Base-by-base conservation (phyloP, 2,329 filamentous ascomycete species). In the Arthroderma uncinatum region DNA sequence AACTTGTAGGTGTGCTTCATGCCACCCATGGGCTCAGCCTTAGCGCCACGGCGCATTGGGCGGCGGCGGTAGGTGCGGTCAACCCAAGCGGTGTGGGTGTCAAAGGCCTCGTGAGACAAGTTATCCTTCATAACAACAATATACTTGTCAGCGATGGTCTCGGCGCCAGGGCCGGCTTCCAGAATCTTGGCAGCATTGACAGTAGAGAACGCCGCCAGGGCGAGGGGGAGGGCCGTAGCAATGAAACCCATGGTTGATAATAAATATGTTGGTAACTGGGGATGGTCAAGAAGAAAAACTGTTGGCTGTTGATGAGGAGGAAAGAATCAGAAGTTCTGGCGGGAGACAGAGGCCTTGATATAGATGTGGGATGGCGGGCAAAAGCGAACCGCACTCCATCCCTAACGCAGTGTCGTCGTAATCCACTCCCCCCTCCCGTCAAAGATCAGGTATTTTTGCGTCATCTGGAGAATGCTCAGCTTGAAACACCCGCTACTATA, bases 91-190 rank as follows among this genome's bases (percentile, higher is more conserved):
- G 42, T 23, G 40, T 59, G 58, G 12, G 36, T 6, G 39, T 42
- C 33, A 40, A 59, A 59, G 40, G 28, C 42, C 25, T 54, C 25
- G 23, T 19, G 4, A 30, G 55, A 48, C 36, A 59, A 16, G 14
- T 34, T 23, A 4, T 53, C 33, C 48, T 59, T 57, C 58, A 59
- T 59, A 19, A 59, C 58, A 33, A 59, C 50, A 34, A 59, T 59
- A 25, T 59, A 59, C 12, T 25, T 19, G 34, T 55, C 52, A 19
- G 58, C 55, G 23, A 59, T 55, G 16, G 53, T 37, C 34, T 58
- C 40, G 10, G 33, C 50, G 19, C 36, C 25, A 8, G 23, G 14
- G n/a, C 34, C 19, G 23, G 42, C 42, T n/a, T 42, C 44, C 14
- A 58, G 53, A 16, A 58, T 54, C 23, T 47, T 25, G 30, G 54